Conservation (phyloP, 2,329 filamentous ascomycete genomes). For the Dactylonectria macrodidyma region DNA sequence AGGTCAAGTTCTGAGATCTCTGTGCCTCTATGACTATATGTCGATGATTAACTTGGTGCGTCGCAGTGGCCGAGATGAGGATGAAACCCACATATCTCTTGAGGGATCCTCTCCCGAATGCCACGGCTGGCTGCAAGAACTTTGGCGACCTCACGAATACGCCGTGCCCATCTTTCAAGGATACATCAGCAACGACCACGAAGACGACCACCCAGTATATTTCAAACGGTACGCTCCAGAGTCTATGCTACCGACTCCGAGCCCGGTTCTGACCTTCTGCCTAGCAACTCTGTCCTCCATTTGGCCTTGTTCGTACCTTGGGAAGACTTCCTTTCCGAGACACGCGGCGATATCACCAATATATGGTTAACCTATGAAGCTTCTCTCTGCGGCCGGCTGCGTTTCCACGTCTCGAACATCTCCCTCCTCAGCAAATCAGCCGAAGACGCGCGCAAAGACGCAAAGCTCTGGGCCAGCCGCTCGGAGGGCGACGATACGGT, state of each 20-base stretch:
- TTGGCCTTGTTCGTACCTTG: conserved; percentile 27
- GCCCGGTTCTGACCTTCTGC: conserved; percentile 17
- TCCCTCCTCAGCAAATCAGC: conserved; percentile 30
- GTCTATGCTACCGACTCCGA: neutral
- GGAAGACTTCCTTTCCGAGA: conserved; percentile 26
- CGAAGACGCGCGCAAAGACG: conserved; percentile 24
- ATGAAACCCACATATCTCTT: conserved; percentile 3
- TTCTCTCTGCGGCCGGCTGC: conserved; percentile 16
- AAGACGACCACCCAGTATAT: conserved; percentile 31
- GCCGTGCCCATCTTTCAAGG: conserved; percentile 24
- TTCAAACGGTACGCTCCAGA: conserved; percentile 25
- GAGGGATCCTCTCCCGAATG: conserved; percentile 19
- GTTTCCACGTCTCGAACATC: conserved; percentile 26
- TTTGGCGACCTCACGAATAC: conserved; percentile 21
- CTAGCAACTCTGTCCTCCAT: conserved; percentile 29
- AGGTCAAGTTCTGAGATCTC: neutral
- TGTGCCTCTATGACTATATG: conserved; percentile 26
- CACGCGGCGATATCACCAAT: conserved; percentile 15
- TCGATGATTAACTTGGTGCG: conserved; percentile 22
- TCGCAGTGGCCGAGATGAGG: conserved; percentile 15
- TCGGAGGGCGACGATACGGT: conserved; percentile 2
- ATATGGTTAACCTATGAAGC: conserved; percentile 22
- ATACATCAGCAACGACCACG: conserved; percentile 30
- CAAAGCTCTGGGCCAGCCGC: conserved; percentile 23
- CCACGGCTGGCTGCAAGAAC: conserved; percentile 22